phyloP scores from a whole-genome alignment of 2,329 filamentous ascomycete genomes.

The Microsporum canis region DNA sequence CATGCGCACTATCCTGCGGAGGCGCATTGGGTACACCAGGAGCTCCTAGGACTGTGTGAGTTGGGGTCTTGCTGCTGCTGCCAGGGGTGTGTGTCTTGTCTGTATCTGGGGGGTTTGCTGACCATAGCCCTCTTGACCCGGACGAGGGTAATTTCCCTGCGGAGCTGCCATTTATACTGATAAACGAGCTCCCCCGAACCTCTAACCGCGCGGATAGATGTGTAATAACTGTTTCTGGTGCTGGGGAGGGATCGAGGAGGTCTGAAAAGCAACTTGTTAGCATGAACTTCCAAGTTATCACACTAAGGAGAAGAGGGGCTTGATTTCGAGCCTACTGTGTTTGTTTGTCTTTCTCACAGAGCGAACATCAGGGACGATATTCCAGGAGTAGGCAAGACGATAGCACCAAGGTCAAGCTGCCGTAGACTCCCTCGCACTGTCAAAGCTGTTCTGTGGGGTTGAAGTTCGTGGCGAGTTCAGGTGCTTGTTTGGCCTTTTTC shows the following conservation, averaged over 20 bases:
- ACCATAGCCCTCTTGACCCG: conserved; percentile 38
- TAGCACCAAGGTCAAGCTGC: neutral
- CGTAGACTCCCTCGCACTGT: neutral
- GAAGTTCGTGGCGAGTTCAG: neutral
- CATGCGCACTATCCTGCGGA: conserved; percentile 17
- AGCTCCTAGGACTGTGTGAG: conserved; percentile 23
- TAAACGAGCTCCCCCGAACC: neutral
- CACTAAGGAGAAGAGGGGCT: neutral
- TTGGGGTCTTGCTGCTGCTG: conserved; percentile 25
- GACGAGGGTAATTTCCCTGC: conserved; percentile 41
- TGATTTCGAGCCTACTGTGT: neutral
- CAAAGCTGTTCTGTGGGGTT: neutral
- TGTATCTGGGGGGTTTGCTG: conserved; percentile 29
- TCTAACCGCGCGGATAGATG: neutral
- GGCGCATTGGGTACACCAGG: conserved; percentile 10
- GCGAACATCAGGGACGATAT: neutral
- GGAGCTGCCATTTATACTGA: conserved; percentile 37
- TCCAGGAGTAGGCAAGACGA: neutral
- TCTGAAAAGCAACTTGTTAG: neutral
- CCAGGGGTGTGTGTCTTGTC: conserved; percentile 23
- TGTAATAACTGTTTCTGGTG: neutral
- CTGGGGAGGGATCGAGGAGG: neutral
- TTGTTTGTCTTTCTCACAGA: neutral
- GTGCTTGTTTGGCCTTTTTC: neutral
- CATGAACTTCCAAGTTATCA: neutral